These are phyloP conservation scores for Streptanthus diversifolius DNA, from an alignment of 345 rosid species.

Conservation along the genomic window DNA sequence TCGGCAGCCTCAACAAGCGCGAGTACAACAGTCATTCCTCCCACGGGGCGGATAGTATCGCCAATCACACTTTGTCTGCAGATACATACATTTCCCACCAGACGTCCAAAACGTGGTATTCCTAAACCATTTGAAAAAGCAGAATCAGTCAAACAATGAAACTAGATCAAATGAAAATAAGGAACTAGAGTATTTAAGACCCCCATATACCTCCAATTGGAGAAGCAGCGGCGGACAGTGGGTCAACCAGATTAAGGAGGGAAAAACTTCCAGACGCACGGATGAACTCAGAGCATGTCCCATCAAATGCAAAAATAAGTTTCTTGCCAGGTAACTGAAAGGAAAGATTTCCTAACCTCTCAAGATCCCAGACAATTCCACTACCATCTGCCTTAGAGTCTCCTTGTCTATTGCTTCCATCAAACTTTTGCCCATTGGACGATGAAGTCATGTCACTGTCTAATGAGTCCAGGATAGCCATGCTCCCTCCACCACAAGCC, in stretches of 20 bases:
- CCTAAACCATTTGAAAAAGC: constrained; percentile 45
- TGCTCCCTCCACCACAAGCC: constrained; percentile 99
- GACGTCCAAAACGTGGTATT: constrained; percentile 96
- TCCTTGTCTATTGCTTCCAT: constrained; percentile 62
- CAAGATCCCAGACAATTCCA: constrained; percentile 98
- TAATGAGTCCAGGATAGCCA: constrained; percentile 94
- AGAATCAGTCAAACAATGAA: constrained; percentile 10
- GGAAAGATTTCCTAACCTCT: constrained; percentile 77
- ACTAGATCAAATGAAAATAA: constrained; percentile 13
- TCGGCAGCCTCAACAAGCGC: constrained; percentile 94
- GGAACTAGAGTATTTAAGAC: neutral
- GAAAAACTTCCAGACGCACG: constrained; percentile 77
- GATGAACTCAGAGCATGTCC: constrained; percentile 75
- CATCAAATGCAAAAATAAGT: constrained; percentile 98
- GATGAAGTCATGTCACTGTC: constrained; percentile 73
- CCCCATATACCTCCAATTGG: constrained; percentile 83
- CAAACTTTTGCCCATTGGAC: constrained; percentile 59
- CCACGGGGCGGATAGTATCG: constrained; percentile 81
- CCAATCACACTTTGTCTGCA: constrained; percentile 92
- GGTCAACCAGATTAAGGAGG: constrained; percentile 95
- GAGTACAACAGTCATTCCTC: constrained; percentile 85
- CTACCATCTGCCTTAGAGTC: constrained; percentile 93
- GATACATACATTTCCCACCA: constrained; percentile 72
- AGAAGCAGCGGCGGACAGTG: constrained; percentile 97
- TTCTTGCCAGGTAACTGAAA: constrained; percentile 94